A percentile compares a stretch with the other conserved stretches of the same genome.
These are phyloP conservation scores for Geranomyces variabilis DNA, from an alignment of 192 early-diverging fungal species.

Conservation along the genomic window DNA sequence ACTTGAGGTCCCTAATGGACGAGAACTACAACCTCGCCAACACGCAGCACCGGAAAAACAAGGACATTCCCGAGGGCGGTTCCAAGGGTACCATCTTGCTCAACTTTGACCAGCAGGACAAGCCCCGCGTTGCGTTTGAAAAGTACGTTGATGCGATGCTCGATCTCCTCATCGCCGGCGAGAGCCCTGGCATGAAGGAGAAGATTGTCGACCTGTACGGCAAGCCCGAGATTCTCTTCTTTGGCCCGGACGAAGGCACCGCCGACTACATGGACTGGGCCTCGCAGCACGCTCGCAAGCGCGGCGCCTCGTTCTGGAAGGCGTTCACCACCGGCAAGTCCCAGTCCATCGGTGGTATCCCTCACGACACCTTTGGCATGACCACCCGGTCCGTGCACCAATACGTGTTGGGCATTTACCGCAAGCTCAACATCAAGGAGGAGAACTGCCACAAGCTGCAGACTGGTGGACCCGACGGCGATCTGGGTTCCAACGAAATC, in stretches of 20 bases:
- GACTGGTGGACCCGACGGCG: slow-evolving; percentile 98
- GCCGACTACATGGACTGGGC: slow-evolving; percentile 99
- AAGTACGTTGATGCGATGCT: slow-evolving; percentile 97
- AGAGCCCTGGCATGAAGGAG: slow-evolving; percentile 96
- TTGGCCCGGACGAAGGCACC: slow-evolving; percentile 98
- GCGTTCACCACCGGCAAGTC: slow-evolving; percentile 99
- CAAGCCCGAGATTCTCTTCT: slow-evolving; percentile 97
- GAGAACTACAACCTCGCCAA: slow-evolving; percentile 97
- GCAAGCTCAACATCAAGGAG: slow-evolving; percentile 67
- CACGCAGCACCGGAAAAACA: slow-evolving; percentile 99
- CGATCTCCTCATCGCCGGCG: slow-evolving; percentile 89
- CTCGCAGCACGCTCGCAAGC: slow-evolving; percentile 84
- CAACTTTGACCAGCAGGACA: slow-evolving; percentile 92
- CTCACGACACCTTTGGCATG: slow-evolving; percentile 97
- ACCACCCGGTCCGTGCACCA: slow-evolving; percentile 99
- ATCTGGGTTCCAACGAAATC: slow-evolving; percentile 98
- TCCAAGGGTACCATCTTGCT: slow-evolving; percentile 98
- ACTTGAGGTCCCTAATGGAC: slow-evolving; percentile 94
- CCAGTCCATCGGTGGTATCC: slow-evolving; percentile 92
- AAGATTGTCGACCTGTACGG: slow-evolving; percentile 88
- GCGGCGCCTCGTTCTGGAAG: slow-evolving; percentile 97
- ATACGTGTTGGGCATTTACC: slow-evolving; percentile 96
- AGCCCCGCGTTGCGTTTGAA: slow-evolving; percentile 91
- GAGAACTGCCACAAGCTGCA: slow-evolving; percentile 86
- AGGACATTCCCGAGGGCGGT: slow-evolving; percentile 98